Conservation (phyloP, 306 rosid genomes). For the Prunus armeniaca region DNA sequence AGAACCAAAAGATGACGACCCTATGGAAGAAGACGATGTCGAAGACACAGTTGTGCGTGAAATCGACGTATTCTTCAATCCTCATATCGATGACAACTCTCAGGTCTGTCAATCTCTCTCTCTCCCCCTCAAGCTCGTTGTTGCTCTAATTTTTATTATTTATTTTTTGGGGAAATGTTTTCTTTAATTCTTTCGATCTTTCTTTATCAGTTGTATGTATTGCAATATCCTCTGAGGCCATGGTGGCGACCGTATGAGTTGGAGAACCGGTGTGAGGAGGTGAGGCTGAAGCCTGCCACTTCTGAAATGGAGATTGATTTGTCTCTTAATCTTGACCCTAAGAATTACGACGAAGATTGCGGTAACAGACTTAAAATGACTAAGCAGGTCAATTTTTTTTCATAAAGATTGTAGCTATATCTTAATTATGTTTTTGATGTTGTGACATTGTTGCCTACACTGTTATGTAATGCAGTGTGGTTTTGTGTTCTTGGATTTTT, state of each 20-base stretch:
- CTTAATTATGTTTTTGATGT: neutral
- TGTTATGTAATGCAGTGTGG: slow-evolving; percentile 1
- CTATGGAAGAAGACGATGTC: slow-evolving; percentile 47
- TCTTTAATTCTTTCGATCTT: neutral
- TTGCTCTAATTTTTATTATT: neutral
- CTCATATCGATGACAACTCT: slow-evolving; percentile 45
- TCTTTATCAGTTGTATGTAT: slow-evolving; percentile 49
- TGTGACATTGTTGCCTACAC: neutral
- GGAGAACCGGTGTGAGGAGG: slow-evolving; percentile 79
- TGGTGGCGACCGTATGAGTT: slow-evolving; percentile 83
- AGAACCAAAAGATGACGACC: slow-evolving; percentile 38
- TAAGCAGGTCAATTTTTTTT: slow-evolving; percentile 54
- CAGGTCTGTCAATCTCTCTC: slow-evolving; percentile 33
- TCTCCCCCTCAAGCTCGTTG: neutral
- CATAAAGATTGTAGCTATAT: neutral
- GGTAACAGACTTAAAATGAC: slow-evolving; percentile 37
- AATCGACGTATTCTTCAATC: slow-evolving; percentile 71
- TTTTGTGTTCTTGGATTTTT: slow-evolving; percentile 13
- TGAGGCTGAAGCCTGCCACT: slow-evolving; percentile 59
- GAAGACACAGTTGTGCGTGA: slow-evolving; percentile 76
- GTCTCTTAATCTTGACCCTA: slow-evolving; percentile 50
- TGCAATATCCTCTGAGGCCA: slow-evolving; percentile 90
- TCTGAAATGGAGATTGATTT: slow-evolving; percentile 70
- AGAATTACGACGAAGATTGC: slow-evolving; percentile 50
- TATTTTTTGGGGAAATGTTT: neutral